Evolutionary conservation across 805 yeast genomes (phyloP), one percentile per base, ranked within the genome.

Genomic region (Wickerhamiella alocasiicola): DNA sequence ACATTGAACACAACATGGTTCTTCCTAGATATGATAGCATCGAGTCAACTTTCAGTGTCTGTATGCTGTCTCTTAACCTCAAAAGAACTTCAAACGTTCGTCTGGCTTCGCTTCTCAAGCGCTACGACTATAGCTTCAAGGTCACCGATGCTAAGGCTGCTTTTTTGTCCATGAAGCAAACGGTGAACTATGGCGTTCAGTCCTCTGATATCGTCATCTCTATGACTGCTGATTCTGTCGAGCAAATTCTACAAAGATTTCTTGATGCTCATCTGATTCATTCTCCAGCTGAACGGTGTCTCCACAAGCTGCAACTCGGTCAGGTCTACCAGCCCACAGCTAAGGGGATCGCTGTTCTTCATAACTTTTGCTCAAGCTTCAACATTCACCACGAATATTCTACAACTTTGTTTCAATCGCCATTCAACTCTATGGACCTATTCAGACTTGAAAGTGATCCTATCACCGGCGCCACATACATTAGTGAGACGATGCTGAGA

Each of bases 281-380:
- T n/a, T 19, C 21, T 15, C 41, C 41, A 3, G 25, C 11, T 7
- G 35, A 28, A 18, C 35, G 41, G 13, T 23, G 35, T 6, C 16
- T 11, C 2, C 11, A 6, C 11, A 17, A 21, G 25, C 23, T 23
- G 17, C 24, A 30, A 3, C 20, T 21, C 2, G n/a, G 15, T 12
- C 7, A 18, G 3, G 9, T 17, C 9, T 54, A 83, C 21, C 96
- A 88, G 54, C 94, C 95, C 3, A 83, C 95, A 0, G 85, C 96
- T 0, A 88, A 88, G 53, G 97, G 96, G 1, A 74, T 84, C 6
- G 76, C 84, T 0, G 53, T 83, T 0, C 57, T 87, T 2, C 74
- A 72, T 37, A 62, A 66, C 13, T 83, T 77, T 55, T 74, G 79
- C 46, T 62, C 65, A 38, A 70, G 64, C 31, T 35, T 93, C 85